Base-by-base conservation (phyloP, 2,329 filamentous ascomycete species). In the Dothideomycetes sp. region DNA sequence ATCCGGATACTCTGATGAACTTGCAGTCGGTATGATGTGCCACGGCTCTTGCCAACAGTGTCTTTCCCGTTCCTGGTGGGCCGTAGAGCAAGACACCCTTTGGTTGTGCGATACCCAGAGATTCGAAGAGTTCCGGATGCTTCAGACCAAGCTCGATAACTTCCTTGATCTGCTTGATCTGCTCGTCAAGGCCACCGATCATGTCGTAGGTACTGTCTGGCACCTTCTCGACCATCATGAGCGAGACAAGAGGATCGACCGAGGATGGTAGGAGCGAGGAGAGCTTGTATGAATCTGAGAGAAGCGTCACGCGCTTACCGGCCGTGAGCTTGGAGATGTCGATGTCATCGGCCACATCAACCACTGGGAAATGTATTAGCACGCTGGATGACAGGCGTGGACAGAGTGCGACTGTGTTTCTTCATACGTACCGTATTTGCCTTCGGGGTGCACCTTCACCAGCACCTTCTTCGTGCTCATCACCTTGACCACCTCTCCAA, bases 151-250 rank as follows among this genome's bases (percentile, higher is more conserved):
- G 81, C 70, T 98, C 91, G 61, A 98, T 96, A 54, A 98, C 91
- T 67, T 98, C 91, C 69, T 98, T 98, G 73, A 98, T 98, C 62
- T 98, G 91, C 70, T 98, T 96, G 70, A 98, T 96, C 62, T 98
- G 91, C 63, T 98, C 89, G 61, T 98, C 91, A 46, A 98, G 70
- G 51, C 91, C 91, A 66, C 91, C 91, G 62, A 98, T 98, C 91
- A 98, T 98, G 68, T 98, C 91, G 72, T 98, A 98, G 60, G 91
- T 98, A 69, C 87, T 95, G 72, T 98, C 91, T 12, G 91, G 91
- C 12, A 98, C 91, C 73, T 98, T 98, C 62, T 98, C 91, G 38
- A 98, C 91, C 91, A 98, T 98, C 91, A 98, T 98, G 61, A 98
- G 84, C 27, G 91, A 98, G 42, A 98, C 91, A 43, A 98, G 82